phyloP scores from a whole-genome alignment of 768 basidiomycete species.

The Termitomyces titanicus region DNA sequence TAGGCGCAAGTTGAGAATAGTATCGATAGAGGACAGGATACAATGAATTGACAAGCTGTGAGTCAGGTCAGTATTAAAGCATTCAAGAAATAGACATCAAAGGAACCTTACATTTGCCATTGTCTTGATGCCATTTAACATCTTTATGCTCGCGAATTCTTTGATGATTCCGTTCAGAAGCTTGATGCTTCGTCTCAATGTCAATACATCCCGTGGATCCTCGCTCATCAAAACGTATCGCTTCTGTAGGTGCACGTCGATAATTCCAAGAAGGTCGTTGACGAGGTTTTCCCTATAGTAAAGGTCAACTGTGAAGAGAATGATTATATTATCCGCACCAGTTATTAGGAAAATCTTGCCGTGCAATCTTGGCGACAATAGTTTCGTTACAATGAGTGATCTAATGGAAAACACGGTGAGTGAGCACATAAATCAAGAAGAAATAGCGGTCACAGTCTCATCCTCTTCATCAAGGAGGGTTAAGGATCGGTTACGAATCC shows the following conservation, averaged over 20 bases:
- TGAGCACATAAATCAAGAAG: conserved; percentile 1
- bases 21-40: conserved; percentile 54
- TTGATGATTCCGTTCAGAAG: conserved; percentile 65
- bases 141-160: conserved; percentile 68
- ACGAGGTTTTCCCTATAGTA: conserved; percentile 56
- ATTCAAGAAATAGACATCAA: background rate
- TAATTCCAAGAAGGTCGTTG: conserved; percentile 46
- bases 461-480: conserved; percentile 74
- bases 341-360: conserved; percentile 67
- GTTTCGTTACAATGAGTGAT: conserved; percentile 77
- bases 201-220: conserved; percentile 41
- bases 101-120: conserved; percentile 53
- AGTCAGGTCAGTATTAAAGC: background rate
- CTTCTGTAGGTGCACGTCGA: conserved; percentile 50
- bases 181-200: conserved; percentile 58
- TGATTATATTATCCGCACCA: conserved; percentile 45
- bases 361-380: conserved; percentile 72
- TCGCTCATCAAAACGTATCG: conserved; percentile 40
- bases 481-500: conserved; percentile 65
- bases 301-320: background rate
- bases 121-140: conserved; percentile 61
- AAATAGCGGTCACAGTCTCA: conserved; percentile 53
- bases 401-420: conserved; percentile 33
- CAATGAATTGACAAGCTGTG: conserved; percentile 47
- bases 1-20: conserved; percentile 52